Evolutionary conservation across 768 basidiomycete genomes (phyloP).

Genomic region (Mycena latifolia): DNA sequence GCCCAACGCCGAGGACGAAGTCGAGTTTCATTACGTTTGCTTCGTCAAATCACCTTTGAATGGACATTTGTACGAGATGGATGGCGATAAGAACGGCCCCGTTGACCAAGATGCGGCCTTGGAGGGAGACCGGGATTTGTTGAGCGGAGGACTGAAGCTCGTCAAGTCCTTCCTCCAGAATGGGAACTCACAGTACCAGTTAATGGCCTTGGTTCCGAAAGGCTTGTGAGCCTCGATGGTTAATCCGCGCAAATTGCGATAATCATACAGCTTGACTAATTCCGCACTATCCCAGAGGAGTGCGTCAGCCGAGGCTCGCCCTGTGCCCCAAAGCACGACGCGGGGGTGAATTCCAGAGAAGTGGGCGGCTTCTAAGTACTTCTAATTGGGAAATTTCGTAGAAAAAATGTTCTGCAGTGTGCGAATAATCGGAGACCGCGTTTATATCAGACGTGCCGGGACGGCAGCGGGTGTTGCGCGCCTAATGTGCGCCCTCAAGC

Average conservation of each 20-base stretch:
- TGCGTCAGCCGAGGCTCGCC: too few species aligned
- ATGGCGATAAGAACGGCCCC: conserved; percentile 49
- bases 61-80: conserved; percentile 49
- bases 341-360: too few species aligned
- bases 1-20: conserved; percentile 46
- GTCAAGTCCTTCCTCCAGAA: conserved; percentile 13
- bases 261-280: too few species aligned
- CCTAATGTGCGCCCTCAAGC: not conserved
- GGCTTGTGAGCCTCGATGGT: too few species aligned
- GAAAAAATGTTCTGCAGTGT: too few species aligned
- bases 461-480: not conserved
- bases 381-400: too few species aligned
- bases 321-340: too few species aligned
- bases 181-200: conserved; percentile 14
- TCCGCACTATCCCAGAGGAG: too few species aligned
- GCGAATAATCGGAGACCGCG: too few species aligned
- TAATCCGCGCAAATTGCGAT: too few species aligned
- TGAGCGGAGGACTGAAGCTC: conserved; percentile 27
- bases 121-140: conserved; percentile 40
- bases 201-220: conserved; percentile 21
- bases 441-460: too few species aligned
- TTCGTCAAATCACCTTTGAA: conserved; percentile 46
- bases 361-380: too few species aligned
- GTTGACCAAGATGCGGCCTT: conserved; percentile 40
- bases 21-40: conserved; percentile 49